These are phyloP conservation scores for Candida qinlingensis DNA, from an alignment of 805 yeast species.

Conservation along the genomic window DNA sequence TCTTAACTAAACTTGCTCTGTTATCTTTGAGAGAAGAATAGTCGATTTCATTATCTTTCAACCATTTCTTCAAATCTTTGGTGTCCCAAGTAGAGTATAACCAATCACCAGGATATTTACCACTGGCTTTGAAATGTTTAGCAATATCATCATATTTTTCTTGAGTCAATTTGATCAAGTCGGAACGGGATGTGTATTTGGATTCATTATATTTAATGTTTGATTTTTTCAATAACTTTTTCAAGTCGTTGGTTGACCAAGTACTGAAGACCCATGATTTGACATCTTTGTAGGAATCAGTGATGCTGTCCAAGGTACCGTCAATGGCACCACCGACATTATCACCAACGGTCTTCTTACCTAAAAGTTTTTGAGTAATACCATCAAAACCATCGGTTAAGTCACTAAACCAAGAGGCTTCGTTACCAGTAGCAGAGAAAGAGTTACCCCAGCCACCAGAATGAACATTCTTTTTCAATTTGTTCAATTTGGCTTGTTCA, in stretches of 20 bases:
- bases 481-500: conserved; percentile 2
- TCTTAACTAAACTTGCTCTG: conserved; percentile 40
- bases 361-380: conserved; percentile 4
- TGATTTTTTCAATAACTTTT: conserved; percentile 28
- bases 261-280: conserved; percentile 45
- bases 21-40: conserved; percentile 32
- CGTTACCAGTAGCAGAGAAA: neutral
- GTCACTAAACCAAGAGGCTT: conserved; percentile 1
- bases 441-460: neutral
- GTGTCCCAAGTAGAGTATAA: conserved; percentile 49
- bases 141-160: conserved; percentile 36
- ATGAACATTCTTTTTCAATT: neutral
- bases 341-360: conserved; percentile 3
- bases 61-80: conserved; percentile 44
- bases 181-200: conserved; percentile 27
- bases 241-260: conserved; percentile 35
- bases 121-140: conserved; percentile 31
- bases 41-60: conserved; percentile 38
- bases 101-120: conserved; percentile 46
- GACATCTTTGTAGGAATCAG: conserved; percentile 13
- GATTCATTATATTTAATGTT: conserved; percentile 27
- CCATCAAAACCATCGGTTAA: neutral
- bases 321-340: conserved; percentile 1
- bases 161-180: conserved; percentile 37
- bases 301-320: neutral